phyloP scores from a whole-genome alignment of 805 yeast genomes.

The Ogataea chonburiensis region DNA sequence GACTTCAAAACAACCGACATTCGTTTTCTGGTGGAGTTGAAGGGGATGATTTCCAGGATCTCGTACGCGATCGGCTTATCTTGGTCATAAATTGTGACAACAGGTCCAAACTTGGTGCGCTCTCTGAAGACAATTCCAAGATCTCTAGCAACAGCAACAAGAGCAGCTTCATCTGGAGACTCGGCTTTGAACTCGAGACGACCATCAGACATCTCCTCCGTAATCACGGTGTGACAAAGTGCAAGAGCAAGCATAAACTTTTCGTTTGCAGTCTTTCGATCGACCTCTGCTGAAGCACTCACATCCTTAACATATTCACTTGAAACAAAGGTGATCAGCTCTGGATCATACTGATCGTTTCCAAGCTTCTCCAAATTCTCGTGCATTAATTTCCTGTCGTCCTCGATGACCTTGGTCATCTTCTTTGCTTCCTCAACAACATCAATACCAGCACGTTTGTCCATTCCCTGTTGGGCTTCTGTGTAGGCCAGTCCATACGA shows the following conservation, averaged over 20 bases:
- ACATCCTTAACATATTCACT: conserved; percentile 57
- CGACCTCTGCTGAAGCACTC: conserved; percentile 28
- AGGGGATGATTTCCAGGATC: conserved; percentile 57
- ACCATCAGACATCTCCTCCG: conserved; percentile 47
- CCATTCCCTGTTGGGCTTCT: conserved; percentile 72
- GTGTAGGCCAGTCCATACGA: conserved; percentile 76
- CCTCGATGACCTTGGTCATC: conserved; percentile 40
- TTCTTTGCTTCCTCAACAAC: conserved; percentile 46
- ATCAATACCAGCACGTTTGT: conserved; percentile 64
- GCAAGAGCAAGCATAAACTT: conserved; percentile 65
- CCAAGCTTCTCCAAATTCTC: conserved; percentile 35
- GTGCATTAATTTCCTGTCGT: conserved; percentile 50
- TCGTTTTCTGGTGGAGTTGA: conserved; percentile 70
- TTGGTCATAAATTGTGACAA: conserved; percentile 46
- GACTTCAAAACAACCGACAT: conserved; percentile 69
- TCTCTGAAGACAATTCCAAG: conserved; percentile 64
- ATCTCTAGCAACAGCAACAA: conserved; percentile 75
- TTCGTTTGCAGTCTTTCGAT: conserved; percentile 49
- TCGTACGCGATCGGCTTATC: conserved; percentile 40
- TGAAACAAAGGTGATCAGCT: conserved; percentile 60
- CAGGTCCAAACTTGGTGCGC: conserved; percentile 48
- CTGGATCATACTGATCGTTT: conserved; percentile 51
- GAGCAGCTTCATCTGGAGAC: conserved; percentile 81
- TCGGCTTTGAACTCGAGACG: conserved; percentile 65
- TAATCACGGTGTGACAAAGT: conserved; percentile 72